Percentiles rank a stretch among this genome's conserved stretches.
These are phyloP conservation scores for Mycena floridula DNA, from an alignment of 768 basidiomycete species.

Conservation along the genomic window DNA sequence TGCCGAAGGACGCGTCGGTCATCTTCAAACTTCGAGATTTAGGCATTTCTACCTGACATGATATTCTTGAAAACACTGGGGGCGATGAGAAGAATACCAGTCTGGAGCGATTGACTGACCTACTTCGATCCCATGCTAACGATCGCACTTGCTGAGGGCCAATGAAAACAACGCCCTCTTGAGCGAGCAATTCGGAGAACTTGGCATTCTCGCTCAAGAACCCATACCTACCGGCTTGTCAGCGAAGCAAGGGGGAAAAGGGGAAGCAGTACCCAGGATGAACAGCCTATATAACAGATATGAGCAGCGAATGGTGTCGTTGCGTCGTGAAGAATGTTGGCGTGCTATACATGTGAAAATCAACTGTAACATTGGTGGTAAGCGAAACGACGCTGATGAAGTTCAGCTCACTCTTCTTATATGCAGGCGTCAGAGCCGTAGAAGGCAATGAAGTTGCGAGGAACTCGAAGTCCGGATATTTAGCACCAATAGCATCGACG, in stretches of 20 bases:
- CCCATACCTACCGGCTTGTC: constrained; percentile 59
- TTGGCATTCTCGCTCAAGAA: constrained; percentile 89
- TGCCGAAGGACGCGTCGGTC: constrained; percentile 23
- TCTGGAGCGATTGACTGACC: too few relatives aligned
- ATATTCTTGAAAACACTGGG: constrained; percentile 92
- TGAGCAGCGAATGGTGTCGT: not conserved
- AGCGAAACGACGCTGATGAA: not conserved
- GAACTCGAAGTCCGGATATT: constrained; percentile 31
- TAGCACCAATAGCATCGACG: constrained; percentile 14
- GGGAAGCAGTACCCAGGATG: too few relatives aligned
- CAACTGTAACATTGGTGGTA: constrained; percentile 25
- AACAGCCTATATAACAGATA: constrained; percentile 52
- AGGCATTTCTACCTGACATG: constrained; percentile 57
- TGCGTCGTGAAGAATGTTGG: constrained; percentile 24
- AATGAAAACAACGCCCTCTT: constrained; percentile 82
- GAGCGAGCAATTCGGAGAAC: constrained; percentile 70
- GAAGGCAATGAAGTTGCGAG: constrained; percentile 40
- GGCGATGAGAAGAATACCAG: too few relatives aligned
- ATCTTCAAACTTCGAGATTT: not conserved
- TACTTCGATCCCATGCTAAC: constrained; percentile 95
- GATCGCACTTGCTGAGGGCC: constrained; percentile 88
- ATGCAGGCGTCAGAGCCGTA: constrained; percentile 36
- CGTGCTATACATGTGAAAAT: constrained; percentile 48
- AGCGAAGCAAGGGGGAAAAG: constrained; percentile 22
- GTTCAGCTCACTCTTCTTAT: constrained; percentile 24